Base-by-base conservation (phyloP, 2,329 filamentous ascomycete genomes). In the Fusarium sp. region DNA sequence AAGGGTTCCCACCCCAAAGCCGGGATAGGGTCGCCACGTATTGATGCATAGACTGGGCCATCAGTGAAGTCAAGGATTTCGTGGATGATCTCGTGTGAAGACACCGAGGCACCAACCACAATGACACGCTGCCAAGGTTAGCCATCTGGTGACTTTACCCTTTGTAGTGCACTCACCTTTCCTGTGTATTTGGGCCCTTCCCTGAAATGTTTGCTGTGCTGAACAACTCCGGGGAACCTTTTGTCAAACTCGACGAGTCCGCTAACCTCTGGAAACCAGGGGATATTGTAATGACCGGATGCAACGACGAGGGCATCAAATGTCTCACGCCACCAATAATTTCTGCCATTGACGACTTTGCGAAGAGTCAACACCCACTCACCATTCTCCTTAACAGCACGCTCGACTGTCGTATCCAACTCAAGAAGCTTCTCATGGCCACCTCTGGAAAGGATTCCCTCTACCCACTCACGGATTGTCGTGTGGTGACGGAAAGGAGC, bases 231-330 rank as follows among this genome's bases (percentile, higher is more conserved):
- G 0, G 69, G 65, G 11, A 71, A 68, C 11, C 2, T 50, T 1
- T 16, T 39, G 14, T 75, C 43, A 5, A 70, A 70, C 2, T 75
- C 64, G 2, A 74, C 0, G 4, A 75, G 50, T 0, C 74, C 66
- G 4, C 61, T 22, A 7, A 73, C 45, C 10, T 66, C 43, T 9
- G 74, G 63, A 14, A 75, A 69, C 60, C 71, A 76, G 1, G 74
- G 69, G 1, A 76, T 29, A 6, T 75, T 76, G 1, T 75, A 76
- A 11, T 76, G 69, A 0, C 68, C 71, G 1, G 66, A 68, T 13
- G 68, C 71, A 5, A 71, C 74, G 6, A 76, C 69, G 1, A 75
- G 14, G 5, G 71, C 64, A 6, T 76, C 74, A 20, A 76, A 76
- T 0, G 27, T 63, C 27, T 75, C 72, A 4, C 37, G 27, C 72